phyloP scores from a whole-genome alignment of 345 rosid genomes.

The Lepidium aucheri region DNA sequence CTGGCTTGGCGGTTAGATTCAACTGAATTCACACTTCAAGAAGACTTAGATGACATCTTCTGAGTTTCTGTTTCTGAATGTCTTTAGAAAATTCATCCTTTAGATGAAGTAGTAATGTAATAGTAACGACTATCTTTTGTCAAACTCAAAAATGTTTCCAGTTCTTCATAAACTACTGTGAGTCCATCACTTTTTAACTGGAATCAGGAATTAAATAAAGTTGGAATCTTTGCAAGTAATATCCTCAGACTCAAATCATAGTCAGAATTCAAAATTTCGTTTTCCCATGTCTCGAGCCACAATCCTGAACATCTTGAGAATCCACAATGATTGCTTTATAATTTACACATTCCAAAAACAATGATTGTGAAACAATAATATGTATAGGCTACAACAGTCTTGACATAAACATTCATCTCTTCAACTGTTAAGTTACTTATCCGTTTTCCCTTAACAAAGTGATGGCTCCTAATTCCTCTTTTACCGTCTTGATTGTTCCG shows the following conservation, averaged over 20 bases:
- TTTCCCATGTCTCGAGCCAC: not conserved
- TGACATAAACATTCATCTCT: not conserved
- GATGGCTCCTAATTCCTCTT: not conserved
- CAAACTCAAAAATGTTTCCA: not conserved
- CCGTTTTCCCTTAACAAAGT: not conserved
- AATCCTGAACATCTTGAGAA: not conserved
- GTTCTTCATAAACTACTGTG: not conserved
- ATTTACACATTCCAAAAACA: not conserved
- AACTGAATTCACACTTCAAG: conserved; percentile 35
- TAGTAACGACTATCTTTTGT: not conserved
- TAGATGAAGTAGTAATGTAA: conserved; percentile 17
- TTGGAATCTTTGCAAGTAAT: conserved; percentile 1
- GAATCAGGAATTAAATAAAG: not conserved
- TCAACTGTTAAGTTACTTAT: not conserved
- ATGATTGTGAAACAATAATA: not conserved
- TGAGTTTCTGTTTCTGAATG: not conserved
- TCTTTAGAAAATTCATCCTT: conserved; percentile 18
- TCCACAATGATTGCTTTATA: not conserved
- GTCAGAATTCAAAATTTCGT: not conserved
- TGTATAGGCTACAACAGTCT: no score
- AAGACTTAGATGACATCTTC: conserved; percentile 26
- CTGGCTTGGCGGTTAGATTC: conserved; percentile 33
- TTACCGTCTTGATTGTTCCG: conserved; percentile 28
- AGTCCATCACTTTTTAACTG: conserved; percentile 8
- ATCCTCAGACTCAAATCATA: not conserved